Conservation (phyloP, 2,329 filamentous ascomycete species). For the Aspergillus sp. region DNA sequence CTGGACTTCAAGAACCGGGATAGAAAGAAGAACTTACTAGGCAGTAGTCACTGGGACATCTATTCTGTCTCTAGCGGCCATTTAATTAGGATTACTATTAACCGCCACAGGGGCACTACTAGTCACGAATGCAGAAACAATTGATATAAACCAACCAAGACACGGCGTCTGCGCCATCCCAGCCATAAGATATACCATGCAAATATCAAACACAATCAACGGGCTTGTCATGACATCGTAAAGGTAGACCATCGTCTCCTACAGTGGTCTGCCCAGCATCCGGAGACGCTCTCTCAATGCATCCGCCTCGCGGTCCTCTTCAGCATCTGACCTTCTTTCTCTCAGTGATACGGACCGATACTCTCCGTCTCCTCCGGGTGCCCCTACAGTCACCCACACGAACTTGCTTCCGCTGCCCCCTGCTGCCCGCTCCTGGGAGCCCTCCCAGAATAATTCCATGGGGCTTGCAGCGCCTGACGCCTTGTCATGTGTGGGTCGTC, state of each 20-base stretch:
- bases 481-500: conserved; percentile 25
- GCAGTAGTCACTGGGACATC: no score
- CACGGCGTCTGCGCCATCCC: neutral
- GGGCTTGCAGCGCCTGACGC: conserved; percentile 6
- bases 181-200: neutral
- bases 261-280: conserved; percentile 22
- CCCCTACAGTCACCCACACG: conserved; percentile 54
- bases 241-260: neutral
- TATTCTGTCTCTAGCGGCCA: neutral
- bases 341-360: conserved; percentile 44
- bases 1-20: no score
- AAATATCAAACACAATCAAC: neutral
- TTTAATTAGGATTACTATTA: neutral
- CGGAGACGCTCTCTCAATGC: conserved; percentile 32
- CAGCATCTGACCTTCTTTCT: conserved; percentile 22
- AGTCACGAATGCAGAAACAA: neutral
- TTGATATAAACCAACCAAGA: neutral
- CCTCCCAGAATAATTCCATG: conserved; percentile 44
- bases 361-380: conserved; percentile 49
- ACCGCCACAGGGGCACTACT: neutral
- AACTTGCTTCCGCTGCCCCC: conserved; percentile 52
- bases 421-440: conserved; percentile 42
- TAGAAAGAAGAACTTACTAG: no score
- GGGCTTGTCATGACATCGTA: conserved; percentile 1
- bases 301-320: conserved; percentile 32